A percentile compares a stretch with the other conserved stretches of the same genome.
Conservation (phyloP, 225 moss, liverwort and hornwort species). For the Antitrichia curtipendula region DNA sequence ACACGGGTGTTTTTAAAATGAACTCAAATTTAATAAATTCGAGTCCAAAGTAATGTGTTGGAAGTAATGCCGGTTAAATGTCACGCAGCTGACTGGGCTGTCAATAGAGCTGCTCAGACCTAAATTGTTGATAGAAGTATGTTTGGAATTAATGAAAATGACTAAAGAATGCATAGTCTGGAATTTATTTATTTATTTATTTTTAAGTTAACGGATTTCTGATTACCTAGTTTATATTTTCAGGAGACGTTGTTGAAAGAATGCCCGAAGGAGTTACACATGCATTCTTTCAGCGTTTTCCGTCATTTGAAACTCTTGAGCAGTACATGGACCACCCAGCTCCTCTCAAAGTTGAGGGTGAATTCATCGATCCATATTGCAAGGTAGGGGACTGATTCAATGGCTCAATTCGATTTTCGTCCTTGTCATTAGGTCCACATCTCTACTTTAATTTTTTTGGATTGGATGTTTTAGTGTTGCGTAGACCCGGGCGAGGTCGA, state of each 20-base stretch:
- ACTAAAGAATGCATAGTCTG: background rate
- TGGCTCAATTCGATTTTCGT: background rate
- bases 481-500: background rate
- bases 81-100: background rate
- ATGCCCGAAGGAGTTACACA: conserved; percentile 83
- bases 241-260: conserved; percentile 63
- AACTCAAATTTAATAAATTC: background rate
- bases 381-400: conserved; percentile 14
- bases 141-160: background rate
- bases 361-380: conserved; percentile 64
- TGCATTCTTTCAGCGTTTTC: conserved; percentile 77
- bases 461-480: background rate
- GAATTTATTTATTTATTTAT: background rate
- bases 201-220: background rate
- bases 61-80: background rate
- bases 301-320: conserved; percentile 42
- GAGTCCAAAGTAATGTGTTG: background rate
- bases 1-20: background rate
- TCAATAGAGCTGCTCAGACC: background rate
- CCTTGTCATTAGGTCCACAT: background rate
- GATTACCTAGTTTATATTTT: background rate
- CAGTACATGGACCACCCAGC: conserved; percentile 60
- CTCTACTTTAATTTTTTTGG: background rate
- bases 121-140: background rate
- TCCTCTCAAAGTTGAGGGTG: conserved; percentile 35